Percentiles rank a stretch among this genome's conserved stretches.
These are phyloP conservation scores for Fusarium sp. DNA, from an alignment of 2,329 filamentous ascomycete genomes.

Conservation along the genomic window DNA sequence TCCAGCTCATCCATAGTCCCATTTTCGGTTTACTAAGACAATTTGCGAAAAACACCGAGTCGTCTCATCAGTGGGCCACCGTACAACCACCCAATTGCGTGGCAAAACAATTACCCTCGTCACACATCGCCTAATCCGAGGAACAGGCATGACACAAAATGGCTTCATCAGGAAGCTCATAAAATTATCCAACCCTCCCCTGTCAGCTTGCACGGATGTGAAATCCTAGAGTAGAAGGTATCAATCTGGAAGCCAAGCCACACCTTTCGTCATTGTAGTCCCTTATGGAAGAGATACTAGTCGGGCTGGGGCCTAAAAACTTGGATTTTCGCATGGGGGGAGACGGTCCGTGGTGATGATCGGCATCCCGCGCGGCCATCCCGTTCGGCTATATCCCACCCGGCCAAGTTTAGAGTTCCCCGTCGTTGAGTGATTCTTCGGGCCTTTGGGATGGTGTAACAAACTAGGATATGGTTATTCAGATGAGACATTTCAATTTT, in stretches of 20 bases:
- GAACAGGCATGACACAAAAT: background rate
- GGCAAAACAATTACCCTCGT: background rate
- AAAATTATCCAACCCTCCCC: background rate
- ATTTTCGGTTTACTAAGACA: background rate
- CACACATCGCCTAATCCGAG: background rate
- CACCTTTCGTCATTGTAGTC: background rate
- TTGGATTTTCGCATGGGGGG: background rate
- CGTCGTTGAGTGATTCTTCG: background rate
- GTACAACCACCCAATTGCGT: background rate
- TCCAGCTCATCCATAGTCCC: background rate
- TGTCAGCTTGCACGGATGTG: background rate
- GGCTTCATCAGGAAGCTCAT: background rate
- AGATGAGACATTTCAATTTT: background rate
- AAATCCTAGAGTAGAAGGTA: constrained; percentile 1
- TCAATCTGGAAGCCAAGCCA: background rate
- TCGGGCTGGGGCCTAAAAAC: background rate
- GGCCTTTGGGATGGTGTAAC: background rate
- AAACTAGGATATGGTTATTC: background rate
- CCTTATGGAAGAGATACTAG: background rate
- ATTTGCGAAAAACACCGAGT: background rate
- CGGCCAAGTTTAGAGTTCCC: background rate
- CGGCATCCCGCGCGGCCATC: constrained; percentile 8
- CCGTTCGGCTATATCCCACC: constrained; percentile 8
- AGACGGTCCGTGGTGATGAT: background rate
- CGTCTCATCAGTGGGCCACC: background rate